Conservation (phyloP, 2,329 filamentous ascomycete genomes). For the Fusarium papillatum region DNA sequence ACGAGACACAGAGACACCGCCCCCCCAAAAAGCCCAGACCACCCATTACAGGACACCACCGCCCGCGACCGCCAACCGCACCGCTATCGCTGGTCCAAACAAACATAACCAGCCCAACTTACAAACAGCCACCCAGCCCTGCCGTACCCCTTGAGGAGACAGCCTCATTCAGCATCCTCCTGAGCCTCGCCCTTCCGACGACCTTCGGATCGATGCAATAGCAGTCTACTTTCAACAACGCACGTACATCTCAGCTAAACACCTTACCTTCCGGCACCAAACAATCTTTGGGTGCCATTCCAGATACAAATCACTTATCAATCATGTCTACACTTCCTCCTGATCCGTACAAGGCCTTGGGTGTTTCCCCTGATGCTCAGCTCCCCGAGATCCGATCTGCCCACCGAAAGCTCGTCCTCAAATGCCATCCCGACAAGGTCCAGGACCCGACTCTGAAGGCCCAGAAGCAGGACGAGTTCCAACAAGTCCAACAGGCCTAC, state of each 20-base stretch:
- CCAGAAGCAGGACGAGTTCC: slow-evolving; percentile 88
- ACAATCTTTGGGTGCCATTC: slow-evolving; percentile 22
- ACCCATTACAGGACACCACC: slow-evolving; percentile 21
- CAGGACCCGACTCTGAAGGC: slow-evolving; percentile 83
- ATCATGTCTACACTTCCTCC: slow-evolving; percentile 66
- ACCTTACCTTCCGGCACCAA: slow-evolving; percentile 29
- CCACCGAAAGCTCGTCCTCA: slow-evolving; percentile 88
- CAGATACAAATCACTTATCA: slow-evolving; percentile 25
- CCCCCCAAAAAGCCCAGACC: slow-evolving; percentile 42
- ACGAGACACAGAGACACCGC: slow-evolving; percentile 45
- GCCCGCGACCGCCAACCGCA: slow-evolving; percentile 19
- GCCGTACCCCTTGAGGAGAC: slow-evolving; percentile 32
- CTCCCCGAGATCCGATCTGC: slow-evolving; percentile 80
- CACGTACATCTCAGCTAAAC: slow-evolving; percentile 20
- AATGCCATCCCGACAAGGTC: slow-evolving; percentile 93
- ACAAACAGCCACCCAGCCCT: slow-evolving; percentile 39
- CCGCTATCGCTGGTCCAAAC: slow-evolving; percentile 30
- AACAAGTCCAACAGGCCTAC: slow-evolving; percentile 93
- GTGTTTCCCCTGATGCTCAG: slow-evolving; percentile 80
- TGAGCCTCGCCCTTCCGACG: slow-evolving; percentile 39
- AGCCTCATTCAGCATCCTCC: slow-evolving; percentile 38
- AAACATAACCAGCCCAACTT: slow-evolving; percentile 41
- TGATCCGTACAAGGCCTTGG: slow-evolving; percentile 86
- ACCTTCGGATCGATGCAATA: slow-evolving; percentile 44
- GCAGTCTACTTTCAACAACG: slow-evolving; percentile 23